Conservation (phyloP, 305 asterid genomes). For the Petunia hybrid region DNA sequence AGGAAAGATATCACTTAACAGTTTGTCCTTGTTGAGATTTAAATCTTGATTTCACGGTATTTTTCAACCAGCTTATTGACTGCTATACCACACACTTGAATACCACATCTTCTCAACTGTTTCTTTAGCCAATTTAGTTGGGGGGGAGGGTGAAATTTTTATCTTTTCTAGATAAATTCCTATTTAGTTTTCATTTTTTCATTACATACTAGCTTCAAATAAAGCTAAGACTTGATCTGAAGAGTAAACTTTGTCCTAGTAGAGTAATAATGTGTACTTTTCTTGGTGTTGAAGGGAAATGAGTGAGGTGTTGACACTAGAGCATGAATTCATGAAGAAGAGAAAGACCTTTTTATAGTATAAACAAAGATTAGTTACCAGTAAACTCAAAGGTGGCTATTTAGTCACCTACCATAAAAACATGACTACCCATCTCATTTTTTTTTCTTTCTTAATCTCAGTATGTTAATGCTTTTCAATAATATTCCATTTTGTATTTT, state of each 20-base stretch:
- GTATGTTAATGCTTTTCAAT: not conserved
- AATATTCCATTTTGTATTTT: not conserved
- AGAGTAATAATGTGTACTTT: conserved; percentile 37
- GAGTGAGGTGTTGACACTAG: conserved; percentile 43
- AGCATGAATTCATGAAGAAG: conserved; percentile 31
- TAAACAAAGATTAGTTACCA: conserved; percentile 36
- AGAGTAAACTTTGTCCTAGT: not conserved
- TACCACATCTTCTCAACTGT: too few species aligned
- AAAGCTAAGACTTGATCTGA: conserved; percentile 24
- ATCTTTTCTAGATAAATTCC: not conserved
- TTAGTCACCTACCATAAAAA: conserved; percentile 60
- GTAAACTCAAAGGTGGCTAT: conserved; percentile 57
- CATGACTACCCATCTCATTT: conserved; percentile 52
- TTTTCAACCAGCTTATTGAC: too few species aligned
- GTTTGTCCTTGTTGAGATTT: too few species aligned
- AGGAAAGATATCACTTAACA: too few species aligned
- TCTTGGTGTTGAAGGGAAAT: conserved; percentile 59
- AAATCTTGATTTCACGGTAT: too few species aligned
- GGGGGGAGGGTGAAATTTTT: not conserved
- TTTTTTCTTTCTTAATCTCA: conserved; percentile 29
- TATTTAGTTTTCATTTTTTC: too few species aligned
- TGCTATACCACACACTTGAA: too few species aligned
- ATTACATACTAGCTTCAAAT: not conserved
- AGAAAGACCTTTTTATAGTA: conserved; percentile 21
- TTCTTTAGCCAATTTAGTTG: too few species aligned